These are phyloP conservation scores for Penicillium capsulatum DNA, from an alignment of 2,329 filamentous ascomycete species.

Conservation along the genomic window DNA sequence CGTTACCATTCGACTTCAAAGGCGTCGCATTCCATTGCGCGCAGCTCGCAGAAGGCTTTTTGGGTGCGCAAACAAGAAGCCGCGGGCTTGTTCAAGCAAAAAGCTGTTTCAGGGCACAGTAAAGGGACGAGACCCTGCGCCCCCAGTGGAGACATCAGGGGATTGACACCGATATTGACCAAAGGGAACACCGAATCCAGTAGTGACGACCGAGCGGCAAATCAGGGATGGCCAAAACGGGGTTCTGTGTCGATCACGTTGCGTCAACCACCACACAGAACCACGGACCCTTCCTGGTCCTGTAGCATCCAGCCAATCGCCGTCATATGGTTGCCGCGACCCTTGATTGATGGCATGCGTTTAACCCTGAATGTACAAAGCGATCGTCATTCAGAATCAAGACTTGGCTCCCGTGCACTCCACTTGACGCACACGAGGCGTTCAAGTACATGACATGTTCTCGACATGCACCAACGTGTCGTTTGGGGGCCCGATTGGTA, in stretches of 20 bases:
- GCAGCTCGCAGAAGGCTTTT: slow-evolving; percentile 2
- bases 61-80: slow-evolving; percentile 1
- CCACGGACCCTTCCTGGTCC: too few relatives aligned
- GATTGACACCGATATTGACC: slow-evolving; percentile 17
- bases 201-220: slow-evolving; percentile 6
- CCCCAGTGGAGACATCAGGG: slow-evolving; percentile 17
- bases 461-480: too few relatives aligned
- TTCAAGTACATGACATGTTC: too few relatives aligned
- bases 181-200: slow-evolving; percentile 6
- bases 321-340: background rate
- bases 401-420: slow-evolving; percentile 15
- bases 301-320: too few relatives aligned
- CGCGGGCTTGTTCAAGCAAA: background rate
- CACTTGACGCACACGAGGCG: slow-evolving; percentile 9
- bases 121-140: slow-evolving; percentile 6
- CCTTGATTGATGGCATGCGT: too few relatives aligned
- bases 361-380: too few relatives aligned
- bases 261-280: slow-evolving; percentile 20
- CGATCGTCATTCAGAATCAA: slow-evolving; percentile 9
- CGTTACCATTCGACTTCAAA: slow-evolving; percentile 4
- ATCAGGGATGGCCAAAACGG: slow-evolving; percentile 12
- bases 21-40: slow-evolving; percentile 14
- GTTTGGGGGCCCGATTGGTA: too few relatives aligned
- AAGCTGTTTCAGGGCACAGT: background rate
- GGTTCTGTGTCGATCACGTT: slow-evolving; percentile 15